phyloP scores from a whole-genome alignment of 139 green algal species.

The Chlorella vulgaris region DNA sequence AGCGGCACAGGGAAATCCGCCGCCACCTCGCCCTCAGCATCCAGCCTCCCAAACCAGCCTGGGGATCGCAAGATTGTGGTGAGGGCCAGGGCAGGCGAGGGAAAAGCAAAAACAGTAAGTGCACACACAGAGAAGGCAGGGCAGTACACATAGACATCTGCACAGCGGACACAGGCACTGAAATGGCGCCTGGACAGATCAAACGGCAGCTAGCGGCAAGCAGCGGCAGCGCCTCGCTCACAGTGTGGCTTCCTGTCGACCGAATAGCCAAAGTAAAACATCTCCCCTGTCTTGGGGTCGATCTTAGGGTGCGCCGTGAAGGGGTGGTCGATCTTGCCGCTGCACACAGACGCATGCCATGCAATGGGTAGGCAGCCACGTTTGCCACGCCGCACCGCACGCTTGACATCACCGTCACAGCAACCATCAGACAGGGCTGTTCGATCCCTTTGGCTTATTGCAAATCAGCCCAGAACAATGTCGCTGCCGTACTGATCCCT shows the following conservation, averaged over 20 bases:
- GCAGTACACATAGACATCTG: too few species aligned
- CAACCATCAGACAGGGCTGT: too few species aligned
- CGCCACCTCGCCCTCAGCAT: slow-evolving; percentile 37
- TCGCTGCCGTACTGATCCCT: neutral
- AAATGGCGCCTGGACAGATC: neutral
- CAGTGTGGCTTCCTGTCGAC: slow-evolving; percentile 43
- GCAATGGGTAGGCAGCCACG: neutral
- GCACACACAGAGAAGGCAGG: neutral
- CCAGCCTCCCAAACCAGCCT: slow-evolving; percentile 39
- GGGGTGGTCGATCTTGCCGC: slow-evolving; percentile 35
- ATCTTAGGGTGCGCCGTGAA: slow-evolving; percentile 91
- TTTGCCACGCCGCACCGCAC: neutral
- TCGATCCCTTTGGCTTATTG: too few species aligned
- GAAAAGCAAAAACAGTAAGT: neutral
- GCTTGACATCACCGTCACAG: too few species aligned
- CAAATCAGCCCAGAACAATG: neutral
- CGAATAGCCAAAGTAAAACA: slow-evolving; percentile 61
- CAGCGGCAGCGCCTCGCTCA: neutral
- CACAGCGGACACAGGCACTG: neutral
- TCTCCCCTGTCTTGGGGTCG: slow-evolving; percentile 57
- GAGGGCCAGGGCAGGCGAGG: neutral
- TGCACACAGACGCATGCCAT: neutral
- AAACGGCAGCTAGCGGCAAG: neutral
- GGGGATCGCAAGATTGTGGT: neutral
- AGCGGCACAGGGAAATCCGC: slow-evolving; percentile 31